Evolutionary conservation across 2,329 filamentous ascomycete genomes (phyloP), one percentile per base, ranked within the genome.

Genomic region (Botryosphaeria dothidea): DNA sequence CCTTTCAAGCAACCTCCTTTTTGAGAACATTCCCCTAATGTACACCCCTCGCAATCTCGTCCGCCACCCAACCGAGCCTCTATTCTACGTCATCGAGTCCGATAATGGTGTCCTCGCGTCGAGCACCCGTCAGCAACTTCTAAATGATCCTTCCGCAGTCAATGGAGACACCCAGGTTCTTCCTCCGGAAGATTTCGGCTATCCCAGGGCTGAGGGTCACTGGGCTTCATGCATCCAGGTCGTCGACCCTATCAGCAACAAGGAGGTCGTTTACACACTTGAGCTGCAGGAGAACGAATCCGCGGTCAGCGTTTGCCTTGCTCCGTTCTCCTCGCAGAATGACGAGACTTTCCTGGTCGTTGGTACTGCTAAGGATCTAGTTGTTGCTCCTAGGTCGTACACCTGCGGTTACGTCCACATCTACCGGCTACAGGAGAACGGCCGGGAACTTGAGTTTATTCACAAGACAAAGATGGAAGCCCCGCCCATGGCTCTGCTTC

Each of bases 201-300:
- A 97, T 72, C 91, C 95, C 9, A 88, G 89, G 65, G 93, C 88
- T 25, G 88, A 86, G 66, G 90, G 92, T 21, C 91, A 94, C 69
- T 99, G 95, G 95, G 92, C 95, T 45, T 98, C 94, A 9, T 98
- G 93, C 77, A 93, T 99, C 69, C 93, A 92, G 72, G 86, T 97
- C 21, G 85, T 99, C 19, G 95, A 99, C 72, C 93, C 95, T 0
- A 75, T 94, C 2, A 86, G 82, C 17, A 75, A 76, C 25, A 93
- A 95, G 71, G 78, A 81, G 3, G 89, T 96, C 1, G 77, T 95
- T 4, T 89, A 91, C 68, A 93, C 88, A 0, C 82, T 98, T 46
- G 90, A 98, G 66, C 79, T 99, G 0, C 89, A 90, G 57, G 89
- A 95, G 45, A 98, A 99, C 70, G 93, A 98, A 77, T 92, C 93